phyloP scores from a whole-genome alignment of 495 filamentous ascomycete species.

The Lineolata rhizophorae region DNA sequence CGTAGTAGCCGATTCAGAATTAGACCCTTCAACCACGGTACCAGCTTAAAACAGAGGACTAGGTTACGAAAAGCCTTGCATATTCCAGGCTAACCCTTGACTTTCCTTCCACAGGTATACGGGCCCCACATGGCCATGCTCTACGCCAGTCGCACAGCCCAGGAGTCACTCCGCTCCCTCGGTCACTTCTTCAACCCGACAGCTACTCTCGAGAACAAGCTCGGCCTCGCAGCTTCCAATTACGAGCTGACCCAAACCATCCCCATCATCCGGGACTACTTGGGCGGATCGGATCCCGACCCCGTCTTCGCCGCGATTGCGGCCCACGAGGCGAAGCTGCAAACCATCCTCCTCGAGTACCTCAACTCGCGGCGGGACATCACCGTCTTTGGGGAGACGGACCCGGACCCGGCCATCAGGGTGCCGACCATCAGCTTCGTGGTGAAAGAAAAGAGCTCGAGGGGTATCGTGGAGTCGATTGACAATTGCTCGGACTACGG shows the following conservation, averaged over 20 bases:
- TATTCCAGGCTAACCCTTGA: no score
- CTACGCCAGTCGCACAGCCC: conserved; percentile 31
- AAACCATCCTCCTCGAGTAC: conserved; percentile 32
- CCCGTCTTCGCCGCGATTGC: conserved; percentile 28
- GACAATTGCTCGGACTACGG: conserved; percentile 33
- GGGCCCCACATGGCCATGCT: conserved; percentile 49
- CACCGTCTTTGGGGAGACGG: conserved; percentile 32
- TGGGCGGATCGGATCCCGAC: conserved; percentile 14
- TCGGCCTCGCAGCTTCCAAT: conserved; percentile 39
- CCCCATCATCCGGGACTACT: conserved; percentile 32
- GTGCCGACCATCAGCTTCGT: conserved; percentile 47
- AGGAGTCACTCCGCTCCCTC: conserved; percentile 27
- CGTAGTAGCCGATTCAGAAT: background rate
- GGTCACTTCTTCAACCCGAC: conserved; percentile 47
- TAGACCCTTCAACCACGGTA: no score
- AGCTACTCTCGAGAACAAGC: conserved; percentile 33
- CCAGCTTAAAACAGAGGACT: no score
- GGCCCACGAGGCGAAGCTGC: conserved; percentile 36
- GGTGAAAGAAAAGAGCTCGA: conserved; percentile 31
- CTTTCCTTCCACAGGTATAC: conserved; percentile 33
- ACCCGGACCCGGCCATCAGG: conserved; percentile 20
- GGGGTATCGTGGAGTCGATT: conserved; percentile 36
- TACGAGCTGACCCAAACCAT: conserved; percentile 45
- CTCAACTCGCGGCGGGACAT: conserved; percentile 25
- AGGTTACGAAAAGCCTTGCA: no score